Percentiles rank a stretch among this genome's conserved stretches.
Conservation (phyloP, 202 grass and related monocot genomes). For the Dendrocalamus latiflorus region DNA sequence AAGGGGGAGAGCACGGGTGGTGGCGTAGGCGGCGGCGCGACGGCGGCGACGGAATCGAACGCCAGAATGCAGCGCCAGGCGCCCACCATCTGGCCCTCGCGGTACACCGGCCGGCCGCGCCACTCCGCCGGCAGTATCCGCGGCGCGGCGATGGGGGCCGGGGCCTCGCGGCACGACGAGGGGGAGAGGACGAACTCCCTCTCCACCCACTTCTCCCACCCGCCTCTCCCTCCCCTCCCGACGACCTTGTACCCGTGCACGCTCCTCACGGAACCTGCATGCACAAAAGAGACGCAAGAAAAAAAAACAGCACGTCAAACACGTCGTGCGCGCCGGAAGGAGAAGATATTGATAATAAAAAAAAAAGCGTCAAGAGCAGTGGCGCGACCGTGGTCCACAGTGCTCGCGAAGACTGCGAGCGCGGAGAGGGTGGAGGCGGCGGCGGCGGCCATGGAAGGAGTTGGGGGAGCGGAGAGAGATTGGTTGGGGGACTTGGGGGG, state of each 20-base stretch:
- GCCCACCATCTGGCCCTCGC: slow-evolving; percentile 30
- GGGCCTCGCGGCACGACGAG: slow-evolving; percentile 30
- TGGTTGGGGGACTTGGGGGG: not conserved
- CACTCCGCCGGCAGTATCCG: slow-evolving; percentile 23
- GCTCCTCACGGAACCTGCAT: slow-evolving; percentile 50
- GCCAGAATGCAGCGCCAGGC: slow-evolving; percentile 55
- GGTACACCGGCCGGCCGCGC: slow-evolving; percentile 35
- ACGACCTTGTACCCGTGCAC: slow-evolving; percentile 57
- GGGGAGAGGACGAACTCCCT: slow-evolving; percentile 47
- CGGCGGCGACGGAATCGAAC: slow-evolving; percentile 42
- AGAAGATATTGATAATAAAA: no score
- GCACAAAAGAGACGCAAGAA: not conserved
- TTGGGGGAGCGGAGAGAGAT: not conserved
- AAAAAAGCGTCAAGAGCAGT: not conserved
- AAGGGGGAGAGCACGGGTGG: slow-evolving; percentile 33
- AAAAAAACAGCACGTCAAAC: not conserved
- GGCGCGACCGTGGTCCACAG: slow-evolving; percentile 24
- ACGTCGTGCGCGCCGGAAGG: not conserved
- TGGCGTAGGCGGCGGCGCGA: slow-evolving; percentile 21
- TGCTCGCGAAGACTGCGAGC: slow-evolving; percentile 45
- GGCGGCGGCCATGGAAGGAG: slow-evolving; percentile 26
- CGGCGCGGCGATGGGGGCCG: not conserved
- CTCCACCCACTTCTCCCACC: slow-evolving; percentile 54
- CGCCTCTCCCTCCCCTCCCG: slow-evolving; percentile 13
- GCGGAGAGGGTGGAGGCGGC: slow-evolving; percentile 39